phyloP scores from a whole-genome alignment of 805 yeast species.

The Wickerhamiella brachini region DNA sequence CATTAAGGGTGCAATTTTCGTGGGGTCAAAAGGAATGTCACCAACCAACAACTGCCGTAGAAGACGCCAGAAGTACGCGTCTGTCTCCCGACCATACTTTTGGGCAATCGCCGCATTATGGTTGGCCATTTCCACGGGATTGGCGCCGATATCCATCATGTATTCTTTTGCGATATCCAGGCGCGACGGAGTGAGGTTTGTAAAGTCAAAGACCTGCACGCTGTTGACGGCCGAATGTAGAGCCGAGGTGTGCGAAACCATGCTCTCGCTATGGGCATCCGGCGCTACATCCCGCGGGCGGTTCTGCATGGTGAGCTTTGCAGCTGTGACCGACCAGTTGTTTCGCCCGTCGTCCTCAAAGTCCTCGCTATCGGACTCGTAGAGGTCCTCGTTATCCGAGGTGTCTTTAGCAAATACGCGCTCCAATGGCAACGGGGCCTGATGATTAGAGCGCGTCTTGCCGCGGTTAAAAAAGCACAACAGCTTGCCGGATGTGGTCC shows the following conservation, averaged over 20 bases:
- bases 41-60: constrained; percentile 9
- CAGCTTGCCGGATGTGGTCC: constrained; percentile 67
- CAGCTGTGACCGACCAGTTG: constrained; percentile 13
- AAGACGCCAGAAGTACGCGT: constrained; percentile 61
- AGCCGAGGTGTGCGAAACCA: not conserved
- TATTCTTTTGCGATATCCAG: constrained; percentile 39
- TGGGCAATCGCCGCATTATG: constrained; percentile 62
- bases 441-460: constrained; percentile 25
- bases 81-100: constrained; percentile 42
- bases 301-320: not conserved
- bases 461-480: constrained; percentile 66
- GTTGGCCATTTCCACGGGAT: constrained; percentile 49
- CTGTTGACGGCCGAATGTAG: constrained; percentile 28
- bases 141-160: constrained; percentile 24
- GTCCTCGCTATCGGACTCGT: constrained; percentile 14
- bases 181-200: constrained; percentile 60
- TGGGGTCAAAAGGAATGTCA: constrained; percentile 16
- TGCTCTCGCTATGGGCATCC: not conserved
- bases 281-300: not conserved
- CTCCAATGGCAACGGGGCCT: constrained; percentile 14
- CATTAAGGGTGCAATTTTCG: not conserved
- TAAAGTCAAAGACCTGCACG: constrained; percentile 39
- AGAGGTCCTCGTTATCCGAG: constrained; percentile 10
- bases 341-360: constrained; percentile 7
- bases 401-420: constrained; percentile 16